These are phyloP conservation scores for Penicillium roqueforti DNA, from an alignment of 495 filamentous ascomycete genomes.

Conservation along the genomic window DNA sequence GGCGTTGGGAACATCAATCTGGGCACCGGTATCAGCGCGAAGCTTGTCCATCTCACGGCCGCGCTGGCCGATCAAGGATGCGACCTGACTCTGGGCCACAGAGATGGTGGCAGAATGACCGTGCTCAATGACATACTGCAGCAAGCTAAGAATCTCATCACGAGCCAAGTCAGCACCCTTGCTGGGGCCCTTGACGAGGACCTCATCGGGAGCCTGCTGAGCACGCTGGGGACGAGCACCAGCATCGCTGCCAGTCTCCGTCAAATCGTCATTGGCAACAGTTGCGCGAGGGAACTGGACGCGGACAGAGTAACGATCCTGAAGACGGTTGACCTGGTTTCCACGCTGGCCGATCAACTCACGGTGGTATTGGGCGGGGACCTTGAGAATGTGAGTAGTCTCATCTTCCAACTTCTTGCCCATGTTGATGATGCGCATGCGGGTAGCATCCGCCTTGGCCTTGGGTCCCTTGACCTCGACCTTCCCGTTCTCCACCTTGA, in stretches of 20 bases:
- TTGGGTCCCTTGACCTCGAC: constrained; percentile 68
- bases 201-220: constrained; percentile 82
- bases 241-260: constrained; percentile 66
- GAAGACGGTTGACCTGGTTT: constrained; percentile 61
- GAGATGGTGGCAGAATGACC: constrained; percentile 72
- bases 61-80: constrained; percentile 83
- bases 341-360: constrained; percentile 66
- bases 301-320: constrained; percentile 84
- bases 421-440: constrained; percentile 66
- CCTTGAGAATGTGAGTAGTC: constrained; percentile 77
- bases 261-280: constrained; percentile 55
- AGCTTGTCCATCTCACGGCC: constrained; percentile 88
- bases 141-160: constrained; percentile 78
- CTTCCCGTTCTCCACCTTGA: constrained; percentile 74
- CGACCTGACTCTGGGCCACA: constrained; percentile 82
- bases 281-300: constrained; percentile 85
- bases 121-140: constrained; percentile 84
- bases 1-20: constrained; percentile 80
- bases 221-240: constrained; percentile 54
- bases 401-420: constrained; percentile 83
- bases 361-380: constrained; percentile 81
- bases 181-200: constrained; percentile 83
- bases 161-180: constrained; percentile 86
- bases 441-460: constrained; percentile 79
- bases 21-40: constrained; percentile 72